Evolutionary conservation across 2,329 filamentous ascomycete species (phyloP), one percentile per base, ranked within the genome.

Genomic region (Alternaria sp.): DNA sequence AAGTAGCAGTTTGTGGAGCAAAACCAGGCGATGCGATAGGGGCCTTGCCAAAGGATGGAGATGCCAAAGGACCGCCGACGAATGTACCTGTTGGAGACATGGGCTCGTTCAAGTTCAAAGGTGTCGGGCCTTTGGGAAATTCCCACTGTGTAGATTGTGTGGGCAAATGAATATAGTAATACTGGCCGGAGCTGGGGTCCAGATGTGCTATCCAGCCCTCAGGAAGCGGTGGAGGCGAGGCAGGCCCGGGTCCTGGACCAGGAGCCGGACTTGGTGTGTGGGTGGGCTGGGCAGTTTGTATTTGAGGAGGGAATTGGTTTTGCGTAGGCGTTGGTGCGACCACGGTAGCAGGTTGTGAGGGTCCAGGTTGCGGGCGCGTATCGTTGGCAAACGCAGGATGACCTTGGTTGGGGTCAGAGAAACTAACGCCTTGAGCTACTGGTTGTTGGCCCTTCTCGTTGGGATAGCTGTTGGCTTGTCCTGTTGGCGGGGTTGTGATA

Each of bases 201-300:
- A 98, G 85, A 78, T 98, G 95, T 20, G 95, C 93, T 73, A 99
- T 98, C 95, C 95, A 99, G 34, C 95, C 95, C 81, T 99, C 95
- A 6, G 95, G 95, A 16, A 99, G 85, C 3, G 94, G 95, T 22
- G 95, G 95, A 32, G 95, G 95, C 16, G 93, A 97, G 27, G 90
- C 88, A 30, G 92, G 92, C 1, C 90, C 87, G 25, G 87, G 81
- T 48, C 68, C 82, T 54, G 92, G 92, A 1, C 89, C 87, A 27
- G 86, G 81, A 56, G 65, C 81, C 60, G 79, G 76, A 74, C 85
- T 76, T 64, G 74, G 82, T 54, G 75, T 80, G 59, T 77, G 73
- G 25, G 65, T 43, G 54, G 68, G 62, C 41, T 65, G 68, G 36
- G 66, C 46, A 48, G 68, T 64, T 59, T 74, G 73, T 25, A 62